Base-by-base conservation (phyloP, 1,284 basidiomycete genomes). In the Leccinum griseonigrum region DNA sequence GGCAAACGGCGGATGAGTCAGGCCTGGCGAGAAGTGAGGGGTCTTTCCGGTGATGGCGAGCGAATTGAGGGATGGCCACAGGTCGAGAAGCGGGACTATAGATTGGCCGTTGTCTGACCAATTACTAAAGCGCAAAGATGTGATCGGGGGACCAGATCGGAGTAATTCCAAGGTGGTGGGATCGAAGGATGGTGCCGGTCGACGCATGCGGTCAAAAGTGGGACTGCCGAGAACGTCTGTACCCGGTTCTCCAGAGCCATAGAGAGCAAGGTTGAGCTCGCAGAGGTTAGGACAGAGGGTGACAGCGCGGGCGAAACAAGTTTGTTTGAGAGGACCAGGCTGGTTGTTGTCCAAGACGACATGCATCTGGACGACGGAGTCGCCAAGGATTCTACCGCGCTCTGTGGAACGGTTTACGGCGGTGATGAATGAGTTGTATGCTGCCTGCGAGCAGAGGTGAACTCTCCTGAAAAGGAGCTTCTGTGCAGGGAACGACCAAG, bases 261-360 rank as follows among this genome's bases (percentile, higher is more conserved):
- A 90, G 6, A 88, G 72, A 8, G 85, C 74, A 46, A 90, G 75
- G 66, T 77, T 76, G 48, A 91, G 75, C 59, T 82, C 79, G 59
- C 77, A 76, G 16, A 91, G 75, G 66, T 84, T 83, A 9, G 85
- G 85, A 67, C 87, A 90, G 26, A 80, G 71, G 5, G 76, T 76
- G 54, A 88, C 80, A 3, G 84, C 85, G 31, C 75, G 75, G 26
- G 85, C 85, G 69, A 90, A 85, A 11, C 83, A 81, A 31, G 71
- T 74, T 61, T 84, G 81, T 54, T 80, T 77, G 54, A 90, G 79
- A 53, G 80, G 77, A 57, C 76, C 77, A 4, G 86, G 87, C 64
- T 91, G 86, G 67, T 86, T 88, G 69, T 82, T 79, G 76, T 91
- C 89, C 54, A 91, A 68, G 46, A 83, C 77, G 34, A 83, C 81